Conservation (phyloP, 2,329 filamentous ascomycete species). For the Myriosclerotinia duriaeana region DNA sequence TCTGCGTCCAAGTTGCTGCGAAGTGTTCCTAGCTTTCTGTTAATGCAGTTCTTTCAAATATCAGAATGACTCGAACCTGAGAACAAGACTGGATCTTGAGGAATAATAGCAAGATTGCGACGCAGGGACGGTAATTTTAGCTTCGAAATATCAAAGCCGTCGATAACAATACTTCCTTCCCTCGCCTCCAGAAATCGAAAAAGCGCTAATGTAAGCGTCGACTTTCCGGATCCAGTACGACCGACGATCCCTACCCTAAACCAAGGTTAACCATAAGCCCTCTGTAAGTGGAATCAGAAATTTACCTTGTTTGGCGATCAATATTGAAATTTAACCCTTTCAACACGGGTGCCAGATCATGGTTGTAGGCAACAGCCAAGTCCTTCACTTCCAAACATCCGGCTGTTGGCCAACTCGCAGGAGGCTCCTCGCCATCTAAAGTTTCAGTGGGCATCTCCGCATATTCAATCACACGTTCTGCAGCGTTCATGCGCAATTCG, state of each 20-base stretch:
- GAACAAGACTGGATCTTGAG: constrained; percentile 75
- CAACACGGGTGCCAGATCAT: constrained; percentile 66
- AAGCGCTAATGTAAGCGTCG: constrained; percentile 31
- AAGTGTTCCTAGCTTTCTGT: constrained; percentile 45
- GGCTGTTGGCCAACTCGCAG: constrained; percentile 71
- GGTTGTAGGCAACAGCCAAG: constrained; percentile 68
- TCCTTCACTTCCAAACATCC: constrained; percentile 69
- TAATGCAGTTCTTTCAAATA: constrained; percentile 59
- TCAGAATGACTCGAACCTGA: constrained; percentile 48
- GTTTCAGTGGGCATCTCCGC: constrained; percentile 64
- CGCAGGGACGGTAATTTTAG: constrained; percentile 38
- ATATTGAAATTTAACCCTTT: constrained; percentile 66
- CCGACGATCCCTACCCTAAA: constrained; percentile 36
- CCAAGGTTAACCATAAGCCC: background rate
- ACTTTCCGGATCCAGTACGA: constrained; percentile 38
- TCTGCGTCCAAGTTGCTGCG: constrained; percentile 29
- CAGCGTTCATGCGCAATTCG: constrained; percentile 75
- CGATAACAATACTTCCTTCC: constrained; percentile 45
- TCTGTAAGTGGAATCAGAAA: background rate
- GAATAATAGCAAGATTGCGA: constrained; percentile 38
- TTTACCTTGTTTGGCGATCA: constrained; percentile 28
- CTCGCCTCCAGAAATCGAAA: constrained; percentile 32
- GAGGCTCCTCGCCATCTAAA: constrained; percentile 59
- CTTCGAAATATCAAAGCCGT: constrained; percentile 39
- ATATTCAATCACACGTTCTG: constrained; percentile 74